These are phyloP conservation scores for Gossypium stocksii DNA, from an alignment of 345 rosid genomes.

Conservation along the genomic window DNA sequence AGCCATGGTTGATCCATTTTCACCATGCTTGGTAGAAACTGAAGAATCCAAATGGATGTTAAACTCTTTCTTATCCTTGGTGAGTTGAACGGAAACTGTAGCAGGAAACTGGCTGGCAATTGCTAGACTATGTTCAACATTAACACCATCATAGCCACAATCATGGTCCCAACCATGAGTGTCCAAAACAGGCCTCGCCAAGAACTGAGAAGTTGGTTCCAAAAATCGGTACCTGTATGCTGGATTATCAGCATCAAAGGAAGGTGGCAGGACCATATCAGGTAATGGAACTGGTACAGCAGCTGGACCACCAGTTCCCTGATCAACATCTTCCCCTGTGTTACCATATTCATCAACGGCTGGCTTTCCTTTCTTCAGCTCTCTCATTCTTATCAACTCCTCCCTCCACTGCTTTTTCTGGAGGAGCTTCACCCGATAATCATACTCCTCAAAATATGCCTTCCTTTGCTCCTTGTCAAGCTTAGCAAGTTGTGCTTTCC, in stretches of 20 bases:
- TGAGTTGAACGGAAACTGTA: conserved; percentile 69
- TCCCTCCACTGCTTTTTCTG: conserved; percentile 91
- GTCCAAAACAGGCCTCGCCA: conserved; percentile 88
- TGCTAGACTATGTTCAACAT: conserved; percentile 65
- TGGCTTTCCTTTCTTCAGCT: conserved; percentile 73
- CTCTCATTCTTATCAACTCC: conserved; percentile 70
- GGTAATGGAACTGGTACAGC: conserved; percentile 85
- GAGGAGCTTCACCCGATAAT: conserved; percentile 86
- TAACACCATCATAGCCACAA: conserved; percentile 93
- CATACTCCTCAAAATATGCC: conserved; percentile 90
- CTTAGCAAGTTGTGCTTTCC: conserved; percentile 68
- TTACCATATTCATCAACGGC: conserved; percentile 46
- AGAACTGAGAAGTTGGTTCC: conserved; percentile 79
- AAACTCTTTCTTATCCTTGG: conserved; percentile 95
- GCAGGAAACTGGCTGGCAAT: conserved; percentile 63
- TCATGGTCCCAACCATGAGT: conserved; percentile 99
- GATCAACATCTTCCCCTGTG: conserved; percentile 67
- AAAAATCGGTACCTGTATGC: conserved; percentile 88
- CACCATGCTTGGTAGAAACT: conserved; percentile 71
- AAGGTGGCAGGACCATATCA: conserved; percentile 83
- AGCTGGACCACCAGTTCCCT: conserved; percentile 71
- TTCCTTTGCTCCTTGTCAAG: conserved; percentile 75
- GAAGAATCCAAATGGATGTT: conserved; percentile 91
- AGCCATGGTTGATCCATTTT: conserved; percentile 78
- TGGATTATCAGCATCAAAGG: conserved; percentile 80